A percentile compares a stretch with the other conserved stretches of the same genome.
Conservation (phyloP, 2,329 filamentous ascomycete genomes). For the Teratosphaeriaceae sp. region DNA sequence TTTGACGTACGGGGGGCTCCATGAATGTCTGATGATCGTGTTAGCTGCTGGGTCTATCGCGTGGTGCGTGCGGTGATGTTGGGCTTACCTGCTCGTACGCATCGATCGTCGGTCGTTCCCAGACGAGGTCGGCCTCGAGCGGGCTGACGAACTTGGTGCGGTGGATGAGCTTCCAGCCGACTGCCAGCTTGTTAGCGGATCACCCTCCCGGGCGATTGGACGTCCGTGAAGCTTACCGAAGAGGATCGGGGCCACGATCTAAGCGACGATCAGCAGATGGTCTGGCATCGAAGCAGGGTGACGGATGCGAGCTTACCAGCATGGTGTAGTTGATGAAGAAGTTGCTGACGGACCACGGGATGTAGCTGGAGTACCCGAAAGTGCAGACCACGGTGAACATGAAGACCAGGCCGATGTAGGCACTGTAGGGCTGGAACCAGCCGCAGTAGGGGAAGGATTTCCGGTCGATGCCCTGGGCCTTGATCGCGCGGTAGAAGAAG, state of each 20-base stretch:
- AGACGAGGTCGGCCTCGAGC: conserved; percentile 52
- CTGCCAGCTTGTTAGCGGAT: no score
- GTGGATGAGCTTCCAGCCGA: conserved; percentile 60
- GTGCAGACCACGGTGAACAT: conserved; percentile 35
- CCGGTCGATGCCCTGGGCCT: conserved; percentile 48
- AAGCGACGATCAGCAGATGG: no score
- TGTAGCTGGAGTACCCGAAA: conserved; percentile 51
- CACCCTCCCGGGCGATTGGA: no score
- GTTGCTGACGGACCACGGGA: conserved; percentile 38
- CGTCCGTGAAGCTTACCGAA: no score
- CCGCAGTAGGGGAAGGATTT: conserved; percentile 51
- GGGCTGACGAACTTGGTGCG: conserved; percentile 50
- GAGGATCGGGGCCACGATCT: conserved; percentile 37
- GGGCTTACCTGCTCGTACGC: conserved; percentile 54
- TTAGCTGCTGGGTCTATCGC: no score
- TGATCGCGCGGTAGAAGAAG: conserved; percentile 49
- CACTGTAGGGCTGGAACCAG: conserved; percentile 51
- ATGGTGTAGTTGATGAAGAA: conserved; percentile 46
- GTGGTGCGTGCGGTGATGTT: no score
- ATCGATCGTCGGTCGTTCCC: conserved; percentile 56
- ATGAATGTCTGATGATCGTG: no score
- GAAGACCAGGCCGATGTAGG: conserved; percentile 28
- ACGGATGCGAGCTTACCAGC: no score
- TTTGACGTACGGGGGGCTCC: conserved; percentile 40
- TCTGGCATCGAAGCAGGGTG: no score